These are phyloP conservation scores for Ceratobasidium sp. DNA, from an alignment of 1,284 basidiomycete genomes.

Conservation along the genomic window DNA sequence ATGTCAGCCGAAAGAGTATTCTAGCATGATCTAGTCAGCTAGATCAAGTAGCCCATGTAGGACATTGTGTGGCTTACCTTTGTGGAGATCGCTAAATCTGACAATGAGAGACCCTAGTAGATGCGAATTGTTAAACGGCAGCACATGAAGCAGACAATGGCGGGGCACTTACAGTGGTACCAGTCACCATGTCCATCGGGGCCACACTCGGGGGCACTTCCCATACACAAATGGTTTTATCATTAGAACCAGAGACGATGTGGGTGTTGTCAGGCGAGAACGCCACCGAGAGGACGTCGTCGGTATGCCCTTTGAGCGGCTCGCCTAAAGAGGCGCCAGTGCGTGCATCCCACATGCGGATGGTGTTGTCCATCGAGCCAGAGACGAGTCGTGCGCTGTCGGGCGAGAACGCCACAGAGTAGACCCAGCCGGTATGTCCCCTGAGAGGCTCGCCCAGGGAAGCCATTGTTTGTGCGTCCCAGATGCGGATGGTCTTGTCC, in stretches of 20 bases:
- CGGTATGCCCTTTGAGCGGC: neutral
- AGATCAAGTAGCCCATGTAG: too few relatives aligned
- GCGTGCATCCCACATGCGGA: slow-evolving; percentile 7
- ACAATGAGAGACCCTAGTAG: too few relatives aligned
- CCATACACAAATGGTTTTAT: neutral
- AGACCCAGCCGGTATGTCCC: neutral
- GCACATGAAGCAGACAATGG: too few relatives aligned
- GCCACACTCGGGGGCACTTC: too few relatives aligned
- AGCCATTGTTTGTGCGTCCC: neutral
- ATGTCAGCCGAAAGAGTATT: too few relatives aligned
- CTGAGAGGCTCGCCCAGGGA: neutral
- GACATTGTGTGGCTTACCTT: too few relatives aligned
- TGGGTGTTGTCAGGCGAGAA: neutral
- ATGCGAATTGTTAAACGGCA: too few relatives aligned
- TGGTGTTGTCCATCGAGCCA: neutral
- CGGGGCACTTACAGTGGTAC: too few relatives aligned
- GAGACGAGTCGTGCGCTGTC: neutral
- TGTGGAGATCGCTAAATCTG: too few relatives aligned
- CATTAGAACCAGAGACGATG: neutral
- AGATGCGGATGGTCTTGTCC: neutral
- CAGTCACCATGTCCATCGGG: too few relatives aligned
- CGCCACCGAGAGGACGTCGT: neutral
- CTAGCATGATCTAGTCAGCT: too few relatives aligned
- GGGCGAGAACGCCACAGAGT: neutral
- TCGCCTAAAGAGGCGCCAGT: neutral